phyloP scores from a whole-genome alignment of 192 early-diverging fungal species.

The Rhizoclosmatium sp. region DNA sequence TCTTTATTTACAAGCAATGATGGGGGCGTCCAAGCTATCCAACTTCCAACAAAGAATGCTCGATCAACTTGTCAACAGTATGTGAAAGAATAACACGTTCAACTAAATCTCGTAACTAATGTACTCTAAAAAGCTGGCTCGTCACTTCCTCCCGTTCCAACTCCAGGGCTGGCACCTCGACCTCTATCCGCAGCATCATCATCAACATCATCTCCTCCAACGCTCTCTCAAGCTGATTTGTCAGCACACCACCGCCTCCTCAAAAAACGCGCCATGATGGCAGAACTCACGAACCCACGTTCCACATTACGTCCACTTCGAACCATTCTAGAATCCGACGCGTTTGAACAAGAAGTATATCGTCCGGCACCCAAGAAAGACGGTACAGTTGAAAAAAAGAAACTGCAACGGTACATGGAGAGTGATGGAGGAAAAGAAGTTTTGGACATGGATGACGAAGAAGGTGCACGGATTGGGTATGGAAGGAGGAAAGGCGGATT shows the following conservation, averaged over 20 bases:
- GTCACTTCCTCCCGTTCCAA: conserved; percentile 36
- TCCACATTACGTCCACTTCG: conserved; percentile 37
- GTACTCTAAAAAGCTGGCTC: conserved; percentile 14
- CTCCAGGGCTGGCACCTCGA: conserved; percentile 24
- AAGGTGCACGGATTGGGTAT: conserved; percentile 3
- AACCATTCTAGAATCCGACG: conserved; percentile 42
- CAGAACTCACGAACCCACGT: conserved; percentile 1
- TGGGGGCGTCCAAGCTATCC: conserved; percentile 56
- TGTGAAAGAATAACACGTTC: background rate
- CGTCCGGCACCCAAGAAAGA: conserved; percentile 41
- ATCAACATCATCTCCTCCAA: background rate
- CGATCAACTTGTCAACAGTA: conserved; percentile 42
- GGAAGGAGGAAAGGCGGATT: background rate
- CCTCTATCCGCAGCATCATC: conserved; percentile 16
- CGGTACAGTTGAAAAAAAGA: background rate
- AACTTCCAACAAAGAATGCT: conserved; percentile 50
- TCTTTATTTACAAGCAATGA: conserved; percentile 50
- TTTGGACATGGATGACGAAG: conserved; percentile 6
- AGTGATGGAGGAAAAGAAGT: conserved; percentile 21
- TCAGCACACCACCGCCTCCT: conserved; percentile 27
- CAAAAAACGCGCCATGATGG: conserved; percentile 28
- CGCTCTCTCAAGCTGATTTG: conserved; percentile 5
- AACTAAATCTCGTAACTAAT: background rate
- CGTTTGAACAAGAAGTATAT: conserved; percentile 50
- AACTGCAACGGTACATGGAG: background rate